Conservation (phyloP, 2,329 filamentous ascomycete species). For the Aspergillus candidus region DNA sequence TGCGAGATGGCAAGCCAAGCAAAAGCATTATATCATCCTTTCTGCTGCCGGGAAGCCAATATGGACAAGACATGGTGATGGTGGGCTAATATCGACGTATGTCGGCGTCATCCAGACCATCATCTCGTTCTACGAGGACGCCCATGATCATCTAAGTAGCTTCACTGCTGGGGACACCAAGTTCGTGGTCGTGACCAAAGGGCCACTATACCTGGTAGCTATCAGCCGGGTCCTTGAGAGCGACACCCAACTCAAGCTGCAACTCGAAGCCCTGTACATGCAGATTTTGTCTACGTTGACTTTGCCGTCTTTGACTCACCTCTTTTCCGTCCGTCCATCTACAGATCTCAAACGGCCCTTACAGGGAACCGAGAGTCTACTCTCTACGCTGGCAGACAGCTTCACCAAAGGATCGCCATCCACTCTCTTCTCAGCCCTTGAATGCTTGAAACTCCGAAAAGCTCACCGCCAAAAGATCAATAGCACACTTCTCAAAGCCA, state of each 20-base stretch:
- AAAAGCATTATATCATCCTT: conserved; percentile 95
- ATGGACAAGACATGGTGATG: conserved; percentile 89
- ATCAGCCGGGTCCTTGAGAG: conserved; percentile 91
- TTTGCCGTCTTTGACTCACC: conserved; percentile 73
- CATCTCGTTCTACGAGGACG: conserved; percentile 88
- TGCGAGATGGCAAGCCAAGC: conserved; percentile 76
- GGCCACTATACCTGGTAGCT: conserved; percentile 85
- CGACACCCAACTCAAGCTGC: conserved; percentile 75
- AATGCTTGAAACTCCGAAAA: conserved; percentile 89
- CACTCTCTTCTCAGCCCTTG: conserved; percentile 78
- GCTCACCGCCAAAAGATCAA: conserved; percentile 81
- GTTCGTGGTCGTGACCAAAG: conserved; percentile 80
- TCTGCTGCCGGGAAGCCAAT: conserved; percentile 96
- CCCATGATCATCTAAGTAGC: conserved; percentile 67
- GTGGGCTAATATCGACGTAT: conserved; percentile 83
- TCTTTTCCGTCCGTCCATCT: conserved; percentile 87
- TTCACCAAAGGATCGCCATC: conserved; percentile 92
- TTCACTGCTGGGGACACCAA: conserved; percentile 83
- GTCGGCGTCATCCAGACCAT: conserved; percentile 96
- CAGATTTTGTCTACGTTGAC: conserved; percentile 95
- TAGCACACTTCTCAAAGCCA: conserved; percentile 73
- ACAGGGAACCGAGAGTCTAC: conserved; percentile 81
- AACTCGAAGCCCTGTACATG: conserved; percentile 94
- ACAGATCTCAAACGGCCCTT: conserved; percentile 85
- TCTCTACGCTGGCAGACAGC: conserved; percentile 87